Evolutionary conservation across 169 alveolate species (phyloP).

Genomic region (Plasmodium coatneyi): DNA sequence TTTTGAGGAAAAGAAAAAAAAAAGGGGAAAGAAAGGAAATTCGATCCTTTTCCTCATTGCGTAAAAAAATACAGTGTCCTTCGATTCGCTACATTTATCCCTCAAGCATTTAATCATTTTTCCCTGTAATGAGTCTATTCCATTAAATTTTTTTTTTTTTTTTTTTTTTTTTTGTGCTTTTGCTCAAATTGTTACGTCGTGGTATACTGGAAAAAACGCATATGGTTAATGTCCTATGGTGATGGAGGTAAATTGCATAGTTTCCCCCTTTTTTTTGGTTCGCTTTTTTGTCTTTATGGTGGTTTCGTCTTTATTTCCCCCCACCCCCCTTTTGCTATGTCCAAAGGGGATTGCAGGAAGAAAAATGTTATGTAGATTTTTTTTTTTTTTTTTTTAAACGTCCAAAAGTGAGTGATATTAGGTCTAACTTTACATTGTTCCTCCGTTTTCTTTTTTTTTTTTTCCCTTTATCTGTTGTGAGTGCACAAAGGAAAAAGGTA

Average conservation of each 20-base stretch:
- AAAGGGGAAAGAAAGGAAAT: neutral
- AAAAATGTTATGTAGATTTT: neutral
- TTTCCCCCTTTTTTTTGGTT: no score
- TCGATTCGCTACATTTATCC: neutral
- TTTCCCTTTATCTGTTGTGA: neutral
- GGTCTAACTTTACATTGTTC: neutral
- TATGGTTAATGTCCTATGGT: neutral
- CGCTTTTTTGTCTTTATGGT: neutral
- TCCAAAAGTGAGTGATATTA: neutral
- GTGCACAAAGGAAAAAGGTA: neutral
- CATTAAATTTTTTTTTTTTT: neutral
- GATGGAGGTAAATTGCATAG: neutral
- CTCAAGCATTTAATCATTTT: neutral
- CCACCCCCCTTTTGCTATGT: neutral
- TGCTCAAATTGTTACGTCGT: neutral
- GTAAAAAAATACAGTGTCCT: neutral
- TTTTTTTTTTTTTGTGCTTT: neutral
- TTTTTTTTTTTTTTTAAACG: neutral
- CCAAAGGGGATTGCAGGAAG: neutral
- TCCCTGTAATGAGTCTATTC: neutral
- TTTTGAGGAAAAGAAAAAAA: neutral
- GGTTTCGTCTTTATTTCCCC: neutral
- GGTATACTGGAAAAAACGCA: neutral
- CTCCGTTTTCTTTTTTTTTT: neutral
- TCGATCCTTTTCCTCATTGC: neutral